Percentiles rank a stretch among this genome's conserved stretches.
Conservation (phyloP, 139 green algal genomes). For the Nannochloris sp. region DNA sequence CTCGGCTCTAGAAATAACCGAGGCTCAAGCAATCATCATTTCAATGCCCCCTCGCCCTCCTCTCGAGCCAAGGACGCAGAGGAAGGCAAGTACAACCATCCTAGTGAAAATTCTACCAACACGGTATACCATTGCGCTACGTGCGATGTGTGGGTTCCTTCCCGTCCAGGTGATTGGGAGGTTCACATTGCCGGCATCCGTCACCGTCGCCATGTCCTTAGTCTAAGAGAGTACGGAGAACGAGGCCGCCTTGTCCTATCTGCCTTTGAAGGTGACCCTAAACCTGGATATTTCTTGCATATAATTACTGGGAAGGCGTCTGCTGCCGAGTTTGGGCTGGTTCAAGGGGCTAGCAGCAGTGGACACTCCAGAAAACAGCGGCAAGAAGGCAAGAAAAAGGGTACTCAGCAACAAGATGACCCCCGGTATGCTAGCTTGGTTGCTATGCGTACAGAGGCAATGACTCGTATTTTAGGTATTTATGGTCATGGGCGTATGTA, state of each 20-base stretch:
- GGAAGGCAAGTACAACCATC: no score
- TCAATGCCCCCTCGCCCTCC: no score
- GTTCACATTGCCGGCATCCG: slow-evolving; percentile 13
- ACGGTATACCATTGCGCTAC: slow-evolving; percentile 1
- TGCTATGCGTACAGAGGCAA: not conserved
- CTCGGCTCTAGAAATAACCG: no score
- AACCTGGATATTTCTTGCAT: not conserved
- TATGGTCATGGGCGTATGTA: no score
- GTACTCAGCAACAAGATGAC: not conserved
- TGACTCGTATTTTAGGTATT: not conserved
- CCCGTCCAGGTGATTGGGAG: slow-evolving; percentile 12
- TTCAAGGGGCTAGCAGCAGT: no score
- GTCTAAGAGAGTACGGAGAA: slow-evolving; percentile 12
- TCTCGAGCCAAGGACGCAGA: no score
- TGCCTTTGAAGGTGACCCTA: slow-evolving; percentile 3
- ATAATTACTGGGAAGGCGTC: not conserved
- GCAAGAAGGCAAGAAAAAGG: no score
- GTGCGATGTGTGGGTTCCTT: slow-evolving; percentile 22
- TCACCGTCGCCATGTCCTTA: slow-evolving; percentile 20
- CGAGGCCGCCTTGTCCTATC: slow-evolving; percentile 19
- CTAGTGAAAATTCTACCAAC: not conserved
- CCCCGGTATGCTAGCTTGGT: not conserved
- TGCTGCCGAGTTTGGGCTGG: not conserved
- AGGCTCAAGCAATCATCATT: no score
- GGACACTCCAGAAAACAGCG: no score